A percentile compares a stretch with the other conserved stretches of the same genome.
phyloP scores from a whole-genome alignment of 2,329 filamentous ascomycete species.

The Tolypocladium album region DNA sequence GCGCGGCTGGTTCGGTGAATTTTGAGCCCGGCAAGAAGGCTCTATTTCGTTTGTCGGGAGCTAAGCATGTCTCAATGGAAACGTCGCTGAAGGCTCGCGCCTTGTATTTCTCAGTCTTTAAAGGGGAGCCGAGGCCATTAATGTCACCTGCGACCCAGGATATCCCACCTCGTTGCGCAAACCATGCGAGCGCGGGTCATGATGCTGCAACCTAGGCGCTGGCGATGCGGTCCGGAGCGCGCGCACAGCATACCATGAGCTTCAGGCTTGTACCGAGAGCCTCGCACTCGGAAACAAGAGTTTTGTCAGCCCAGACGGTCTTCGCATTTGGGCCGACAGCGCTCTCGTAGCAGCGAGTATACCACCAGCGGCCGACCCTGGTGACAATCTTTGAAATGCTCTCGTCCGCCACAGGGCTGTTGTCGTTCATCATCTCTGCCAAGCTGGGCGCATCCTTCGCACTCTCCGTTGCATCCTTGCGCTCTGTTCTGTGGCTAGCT shows the following conservation, averaged over 20 bases:
- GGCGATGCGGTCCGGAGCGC: conserved; percentile 55
- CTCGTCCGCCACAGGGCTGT: conserved; percentile 62
- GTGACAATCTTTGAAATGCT: conserved; percentile 88
- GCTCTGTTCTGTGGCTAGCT: conserved; percentile 6
- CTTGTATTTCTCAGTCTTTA: background rate
- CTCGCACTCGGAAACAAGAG: conserved; percentile 74
- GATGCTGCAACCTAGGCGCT: conserved; percentile 28
- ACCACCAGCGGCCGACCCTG: conserved; percentile 93
- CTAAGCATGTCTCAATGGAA: background rate
- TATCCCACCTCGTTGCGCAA: background rate
- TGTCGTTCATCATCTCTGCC: conserved; percentile 63
- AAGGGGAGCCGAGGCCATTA: background rate
- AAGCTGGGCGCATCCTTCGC: conserved; percentile 42
- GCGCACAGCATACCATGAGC: conserved; percentile 82
- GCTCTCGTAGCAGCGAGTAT: conserved; percentile 81
- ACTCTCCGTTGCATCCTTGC: conserved; percentile 9
- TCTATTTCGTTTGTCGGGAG: background rate
- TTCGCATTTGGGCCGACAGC: conserved; percentile 35
- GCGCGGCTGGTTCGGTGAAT: background rate
- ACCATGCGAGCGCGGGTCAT: too few relatives aligned
- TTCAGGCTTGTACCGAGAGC: conserved; percentile 79
- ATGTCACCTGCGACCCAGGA: background rate
- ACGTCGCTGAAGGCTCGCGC: background rate
- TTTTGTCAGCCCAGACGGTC: conserved; percentile 70
- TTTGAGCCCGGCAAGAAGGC: background rate